Percentiles rank a stretch among this genome's conserved stretches.
Conservation (phyloP, 176 grass and related monocot species). For the Musa troglodytarum region DNA sequence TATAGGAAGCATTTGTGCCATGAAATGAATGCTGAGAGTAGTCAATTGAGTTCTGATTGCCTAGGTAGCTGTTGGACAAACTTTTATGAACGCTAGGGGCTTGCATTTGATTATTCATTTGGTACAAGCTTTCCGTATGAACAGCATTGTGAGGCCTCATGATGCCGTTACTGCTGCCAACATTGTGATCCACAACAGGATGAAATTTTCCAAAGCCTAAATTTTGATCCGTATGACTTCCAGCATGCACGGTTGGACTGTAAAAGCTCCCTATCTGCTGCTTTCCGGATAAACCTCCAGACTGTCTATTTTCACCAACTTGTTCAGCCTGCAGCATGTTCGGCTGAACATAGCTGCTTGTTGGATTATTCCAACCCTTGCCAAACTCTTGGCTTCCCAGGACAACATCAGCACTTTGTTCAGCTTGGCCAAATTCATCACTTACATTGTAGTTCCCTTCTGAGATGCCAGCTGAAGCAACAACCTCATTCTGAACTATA, state of each 20-base stretch:
- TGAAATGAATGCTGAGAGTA: conserved; percentile 53
- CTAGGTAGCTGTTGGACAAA: conserved; percentile 46
- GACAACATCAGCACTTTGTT: background rate
- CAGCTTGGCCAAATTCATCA: background rate
- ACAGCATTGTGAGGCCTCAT: conserved; percentile 32
- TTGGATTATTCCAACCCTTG: background rate
- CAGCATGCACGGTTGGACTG: background rate
- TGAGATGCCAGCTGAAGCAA: conserved; percentile 5
- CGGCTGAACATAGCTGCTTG: background rate
- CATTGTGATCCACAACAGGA: conserved; percentile 32
- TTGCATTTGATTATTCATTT: conserved; percentile 23
- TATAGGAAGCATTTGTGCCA: conserved; percentile 45
- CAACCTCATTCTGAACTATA: conserved; percentile 30
- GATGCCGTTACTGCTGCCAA: conserved; percentile 32
- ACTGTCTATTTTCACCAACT: conserved; percentile 30
- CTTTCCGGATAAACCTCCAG: conserved; percentile 30
- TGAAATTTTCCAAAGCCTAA: conserved; percentile 27
- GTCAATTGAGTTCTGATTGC: conserved; percentile 40
- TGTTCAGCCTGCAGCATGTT: conserved; percentile 33
- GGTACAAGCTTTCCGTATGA: conserved; percentile 30
- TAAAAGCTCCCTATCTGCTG: conserved; percentile 27
- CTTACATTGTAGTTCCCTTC: background rate
- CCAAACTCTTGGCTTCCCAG: conserved; percentile 8
- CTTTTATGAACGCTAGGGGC: conserved; percentile 29
- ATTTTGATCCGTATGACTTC: conserved; percentile 19